A percentile compares a stretch with the other conserved stretches of the same genome.
phyloP scores from a whole-genome alignment of 2,329 filamentous ascomycete genomes.

The Helicocarpus griseus region DNA sequence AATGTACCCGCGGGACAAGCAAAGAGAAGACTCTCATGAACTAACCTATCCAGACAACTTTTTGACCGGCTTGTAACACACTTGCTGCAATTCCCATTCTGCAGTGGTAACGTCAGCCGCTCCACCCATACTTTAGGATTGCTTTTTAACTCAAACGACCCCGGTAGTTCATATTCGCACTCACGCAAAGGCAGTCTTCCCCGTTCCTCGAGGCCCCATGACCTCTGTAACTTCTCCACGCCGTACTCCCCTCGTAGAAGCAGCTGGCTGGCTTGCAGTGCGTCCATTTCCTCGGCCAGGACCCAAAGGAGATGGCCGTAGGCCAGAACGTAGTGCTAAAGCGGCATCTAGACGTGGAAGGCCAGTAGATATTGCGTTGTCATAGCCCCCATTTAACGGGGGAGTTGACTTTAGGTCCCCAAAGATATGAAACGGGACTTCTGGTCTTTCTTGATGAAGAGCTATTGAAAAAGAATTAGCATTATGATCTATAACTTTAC shows the following conservation, averaged over 20 bases:
- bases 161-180: constrained; percentile 22
- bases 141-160: no score
- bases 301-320: background rate
- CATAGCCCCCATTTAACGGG: background rate
- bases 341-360: constrained; percentile 42
- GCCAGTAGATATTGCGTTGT: constrained; percentile 43
- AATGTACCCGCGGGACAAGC: no score
- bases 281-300: background rate
- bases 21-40: no score
- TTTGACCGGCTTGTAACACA: constrained; percentile 49
- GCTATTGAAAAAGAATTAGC: constrained; percentile 3
- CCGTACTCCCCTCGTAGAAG: constrained; percentile 49
- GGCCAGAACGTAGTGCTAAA: constrained; percentile 1
- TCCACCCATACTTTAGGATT: no score
- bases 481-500: background rate
- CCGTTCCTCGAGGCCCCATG: constrained; percentile 76
- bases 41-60: constrained; percentile 76
- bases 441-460: background rate
- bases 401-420: background rate
- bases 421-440: background rate
- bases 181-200: constrained; percentile 77
- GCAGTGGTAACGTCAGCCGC: constrained; percentile 1
- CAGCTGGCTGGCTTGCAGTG: background rate
- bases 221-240: constrained; percentile 75
- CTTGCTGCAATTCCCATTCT: constrained; percentile 63